Conservation (phyloP, 2,329 filamentous ascomycete genomes). For the Ciborinia camelliae region DNA sequence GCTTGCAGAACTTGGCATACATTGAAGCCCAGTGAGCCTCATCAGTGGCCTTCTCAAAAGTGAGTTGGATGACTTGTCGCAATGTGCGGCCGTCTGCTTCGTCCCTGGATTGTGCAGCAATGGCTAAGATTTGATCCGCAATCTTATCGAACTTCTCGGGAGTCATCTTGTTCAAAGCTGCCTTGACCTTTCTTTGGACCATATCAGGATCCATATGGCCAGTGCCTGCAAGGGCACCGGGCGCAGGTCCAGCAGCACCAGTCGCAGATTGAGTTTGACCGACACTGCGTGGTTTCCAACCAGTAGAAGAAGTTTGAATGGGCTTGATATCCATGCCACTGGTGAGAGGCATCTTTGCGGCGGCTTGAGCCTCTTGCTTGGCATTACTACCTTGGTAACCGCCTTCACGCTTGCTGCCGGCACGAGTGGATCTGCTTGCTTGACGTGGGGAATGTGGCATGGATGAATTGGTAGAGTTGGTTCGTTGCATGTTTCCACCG, state of each 20-base stretch:
- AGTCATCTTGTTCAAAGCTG: constrained; percentile 98
- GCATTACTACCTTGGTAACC: constrained; percentile 45
- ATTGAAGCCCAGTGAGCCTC: constrained; percentile 98
- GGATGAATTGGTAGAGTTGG: constrained; percentile 51
- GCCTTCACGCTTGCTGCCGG: constrained; percentile 58
- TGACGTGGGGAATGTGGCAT: constrained; percentile 68
- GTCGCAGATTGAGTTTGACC: constrained; percentile 43
- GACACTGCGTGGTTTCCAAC: constrained; percentile 86
- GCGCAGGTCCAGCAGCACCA: constrained; percentile 42
- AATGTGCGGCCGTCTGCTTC: constrained; percentile 91
- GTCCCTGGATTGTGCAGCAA: constrained; percentile 92
- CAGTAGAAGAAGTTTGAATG: constrained; percentile 66
- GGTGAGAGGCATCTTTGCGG: constrained; percentile 90
- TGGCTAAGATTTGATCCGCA: constrained; percentile 84
- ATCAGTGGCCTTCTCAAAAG: constrained; percentile 98
- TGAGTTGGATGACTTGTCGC: constrained; percentile 96
- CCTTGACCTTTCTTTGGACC: constrained; percentile 99
- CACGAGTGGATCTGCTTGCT: constrained; percentile 58
- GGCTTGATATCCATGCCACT: constrained; percentile 77
- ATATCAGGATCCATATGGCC: constrained; percentile 79
- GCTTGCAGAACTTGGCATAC: constrained; percentile 98
- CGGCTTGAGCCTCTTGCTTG: constrained; percentile 63
- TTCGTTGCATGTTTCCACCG: constrained; percentile 60
- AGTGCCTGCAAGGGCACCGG: constrained; percentile 45
- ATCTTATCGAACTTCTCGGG: constrained; percentile 98